Conservation (phyloP, 371 early-diverging fungal genomes). For the Conidiobolus incongruus region DNA sequence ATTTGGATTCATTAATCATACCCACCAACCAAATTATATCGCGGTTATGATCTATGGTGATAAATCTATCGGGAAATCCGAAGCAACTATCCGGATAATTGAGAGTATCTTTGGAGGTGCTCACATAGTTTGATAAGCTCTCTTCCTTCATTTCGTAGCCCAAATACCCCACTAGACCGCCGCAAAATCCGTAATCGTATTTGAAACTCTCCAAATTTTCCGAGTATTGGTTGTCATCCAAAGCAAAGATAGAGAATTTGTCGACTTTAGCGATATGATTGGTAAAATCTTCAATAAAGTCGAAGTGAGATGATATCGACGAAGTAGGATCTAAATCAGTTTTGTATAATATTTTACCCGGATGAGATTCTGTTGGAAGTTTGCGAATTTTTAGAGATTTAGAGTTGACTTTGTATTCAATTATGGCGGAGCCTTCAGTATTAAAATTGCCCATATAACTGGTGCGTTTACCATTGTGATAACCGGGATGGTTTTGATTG, state of each 20-base stretch:
- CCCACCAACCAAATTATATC: slow-evolving; percentile 19
- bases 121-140: slow-evolving; percentile 25
- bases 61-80: slow-evolving; percentile 52
- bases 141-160: slow-evolving; percentile 87
- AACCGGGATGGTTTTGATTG: not conserved
- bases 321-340: slow-evolving; percentile 10
- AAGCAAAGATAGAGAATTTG: slow-evolving; percentile 6
- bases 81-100: slow-evolving; percentile 48
- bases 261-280: slow-evolving; percentile 11
- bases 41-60: slow-evolving; percentile 43
- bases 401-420: too few species aligned
- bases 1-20: slow-evolving; percentile 9
- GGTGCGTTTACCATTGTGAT: not conserved
- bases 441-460: slow-evolving; percentile 9
- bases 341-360: slow-evolving; percentile 6
- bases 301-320: not conserved
- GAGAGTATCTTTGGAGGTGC: slow-evolving; percentile 4
- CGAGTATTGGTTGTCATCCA: not conserved
- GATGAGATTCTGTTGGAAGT: not conserved
- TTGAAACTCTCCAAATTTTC: slow-evolving; percentile 2
- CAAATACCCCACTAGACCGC: slow-evolving; percentile 78
- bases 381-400: too few species aligned
- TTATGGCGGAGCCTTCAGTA: slow-evolving; percentile 4
- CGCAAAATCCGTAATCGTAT: slow-evolving; percentile 34
- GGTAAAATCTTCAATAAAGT: slow-evolving; percentile 6